phyloP scores from a whole-genome alignment of 306 rosid species.

The Dryas octopetala region DNA sequence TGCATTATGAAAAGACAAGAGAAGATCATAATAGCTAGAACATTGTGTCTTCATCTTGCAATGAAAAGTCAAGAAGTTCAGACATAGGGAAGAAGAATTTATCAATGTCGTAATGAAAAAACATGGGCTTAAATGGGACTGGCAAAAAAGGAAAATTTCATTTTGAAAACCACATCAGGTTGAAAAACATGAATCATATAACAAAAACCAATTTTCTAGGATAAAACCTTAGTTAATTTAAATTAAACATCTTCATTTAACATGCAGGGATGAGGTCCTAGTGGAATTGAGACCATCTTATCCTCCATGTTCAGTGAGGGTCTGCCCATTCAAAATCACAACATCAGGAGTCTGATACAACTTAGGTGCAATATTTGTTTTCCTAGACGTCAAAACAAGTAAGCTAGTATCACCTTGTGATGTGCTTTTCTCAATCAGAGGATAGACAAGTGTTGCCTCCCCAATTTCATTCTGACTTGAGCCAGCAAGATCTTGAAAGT shows the following conservation, averaged over 20 bases:
- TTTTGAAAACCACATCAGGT: neutral
- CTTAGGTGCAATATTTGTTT: neutral
- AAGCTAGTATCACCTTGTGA: constrained; percentile 7
- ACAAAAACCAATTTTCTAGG: neutral
- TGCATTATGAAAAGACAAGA: neutral
- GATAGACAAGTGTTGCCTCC: constrained; percentile 42
- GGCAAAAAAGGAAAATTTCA: neutral
- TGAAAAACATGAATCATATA: neutral
- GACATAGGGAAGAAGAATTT: neutral
- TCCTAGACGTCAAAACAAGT: neutral
- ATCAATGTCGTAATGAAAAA: neutral
- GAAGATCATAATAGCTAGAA: neutral
- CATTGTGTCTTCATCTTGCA: neutral
- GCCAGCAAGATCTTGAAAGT: constrained; percentile 30
- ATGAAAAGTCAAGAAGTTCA: neutral
- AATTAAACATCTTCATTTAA: neutral
- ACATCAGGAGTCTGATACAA: neutral
- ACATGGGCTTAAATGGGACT: neutral
- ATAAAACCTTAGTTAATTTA: neutral
- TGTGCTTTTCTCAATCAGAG: constrained; percentile 46
- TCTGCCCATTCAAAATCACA: neutral
- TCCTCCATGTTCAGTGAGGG: constrained; percentile 2
- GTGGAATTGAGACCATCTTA: neutral
- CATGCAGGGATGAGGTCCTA: neutral
- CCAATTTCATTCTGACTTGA: constrained; percentile 35